These are phyloP conservation scores for Pyrus betulifolia DNA, from an alignment of 306 rosid species.

Conservation along the genomic window DNA sequence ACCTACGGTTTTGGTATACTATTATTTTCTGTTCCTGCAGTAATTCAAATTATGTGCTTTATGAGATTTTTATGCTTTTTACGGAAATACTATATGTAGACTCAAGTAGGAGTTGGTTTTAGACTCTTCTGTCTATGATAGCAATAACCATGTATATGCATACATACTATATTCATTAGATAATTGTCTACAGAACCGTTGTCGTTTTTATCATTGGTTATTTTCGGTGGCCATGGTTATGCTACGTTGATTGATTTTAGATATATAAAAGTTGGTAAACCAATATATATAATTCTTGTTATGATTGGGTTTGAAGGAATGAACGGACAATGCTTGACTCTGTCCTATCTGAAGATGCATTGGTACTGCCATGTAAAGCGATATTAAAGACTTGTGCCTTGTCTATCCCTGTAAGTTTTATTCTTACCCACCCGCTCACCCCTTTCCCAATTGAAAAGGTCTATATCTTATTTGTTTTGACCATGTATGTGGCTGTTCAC, in stretches of 20 bases:
- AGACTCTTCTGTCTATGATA: background rate
- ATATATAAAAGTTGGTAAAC: background rate
- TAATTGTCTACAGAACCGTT: background rate
- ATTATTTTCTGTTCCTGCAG: background rate
- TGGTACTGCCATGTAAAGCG: slow-evolving; percentile 67
- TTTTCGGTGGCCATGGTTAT: background rate
- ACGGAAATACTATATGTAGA: background rate
- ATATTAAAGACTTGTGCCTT: slow-evolving; percentile 69
- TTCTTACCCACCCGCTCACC: background rate
- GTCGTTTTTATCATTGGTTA: background rate
- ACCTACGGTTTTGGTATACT: slow-evolving; percentile 75
- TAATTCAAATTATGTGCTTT: background rate
- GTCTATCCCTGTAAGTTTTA: slow-evolving; percentile 71
- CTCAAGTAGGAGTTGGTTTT: background rate
- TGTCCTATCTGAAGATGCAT: slow-evolving; percentile 63
- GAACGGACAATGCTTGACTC: slow-evolving; percentile 50
- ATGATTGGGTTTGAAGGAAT: slow-evolving; percentile 46
- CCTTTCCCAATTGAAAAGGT: background rate
- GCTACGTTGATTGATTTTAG: background rate
- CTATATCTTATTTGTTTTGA: background rate
- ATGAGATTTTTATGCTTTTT: background rate
- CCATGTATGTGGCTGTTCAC: background rate
- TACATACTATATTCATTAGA: background rate
- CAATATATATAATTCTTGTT: background rate
- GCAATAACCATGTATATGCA: background rate